phyloP scores from a whole-genome alignment of 805 yeast species.

The Metschnikowia rubicola region DNA sequence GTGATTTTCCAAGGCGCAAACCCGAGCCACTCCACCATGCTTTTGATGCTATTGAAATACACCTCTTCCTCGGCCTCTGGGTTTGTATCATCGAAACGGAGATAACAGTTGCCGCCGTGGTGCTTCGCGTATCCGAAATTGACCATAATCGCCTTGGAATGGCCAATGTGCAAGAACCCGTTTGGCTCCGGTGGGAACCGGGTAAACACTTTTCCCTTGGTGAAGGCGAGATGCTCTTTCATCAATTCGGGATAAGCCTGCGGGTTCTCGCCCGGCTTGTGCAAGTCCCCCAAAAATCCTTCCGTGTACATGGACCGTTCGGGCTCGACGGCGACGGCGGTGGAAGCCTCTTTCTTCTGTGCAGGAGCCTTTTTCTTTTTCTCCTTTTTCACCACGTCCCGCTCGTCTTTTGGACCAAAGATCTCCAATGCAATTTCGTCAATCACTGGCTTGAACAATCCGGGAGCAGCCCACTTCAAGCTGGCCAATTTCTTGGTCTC shows the following conservation, averaged over 20 bases:
- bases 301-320: slow-evolving; percentile 83
- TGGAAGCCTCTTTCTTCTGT: slow-evolving; percentile 17
- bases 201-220: slow-evolving; percentile 81
- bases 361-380: slow-evolving; percentile 48
- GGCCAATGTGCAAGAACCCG: slow-evolving; percentile 96
- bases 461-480: slow-evolving; percentile 91
- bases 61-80: slow-evolving; percentile 98
- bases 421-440: slow-evolving; percentile 70
- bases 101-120: slow-evolving; percentile 82
- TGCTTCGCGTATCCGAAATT: slow-evolving; percentile 95
- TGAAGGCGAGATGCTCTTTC: slow-evolving; percentile 72
- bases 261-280: slow-evolving; percentile 92
- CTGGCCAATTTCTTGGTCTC: slow-evolving; percentile 68
- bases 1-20: slow-evolving; percentile 92
- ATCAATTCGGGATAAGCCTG: slow-evolving; percentile 85
- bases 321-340: slow-evolving; percentile 18
- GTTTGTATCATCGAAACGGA: slow-evolving; percentile 95
- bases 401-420: slow-evolving; percentile 94
- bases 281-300: slow-evolving; percentile 93
- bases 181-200: slow-evolving; percentile 99
- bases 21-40: slow-evolving; percentile 92
- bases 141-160: slow-evolving; percentile 95
- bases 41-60: slow-evolving; percentile 78
- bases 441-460: slow-evolving; percentile 79
- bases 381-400: slow-evolving; percentile 80